phyloP scores from a whole-genome alignment of 345 rosid genomes.

The Theobroma cacao region DNA sequence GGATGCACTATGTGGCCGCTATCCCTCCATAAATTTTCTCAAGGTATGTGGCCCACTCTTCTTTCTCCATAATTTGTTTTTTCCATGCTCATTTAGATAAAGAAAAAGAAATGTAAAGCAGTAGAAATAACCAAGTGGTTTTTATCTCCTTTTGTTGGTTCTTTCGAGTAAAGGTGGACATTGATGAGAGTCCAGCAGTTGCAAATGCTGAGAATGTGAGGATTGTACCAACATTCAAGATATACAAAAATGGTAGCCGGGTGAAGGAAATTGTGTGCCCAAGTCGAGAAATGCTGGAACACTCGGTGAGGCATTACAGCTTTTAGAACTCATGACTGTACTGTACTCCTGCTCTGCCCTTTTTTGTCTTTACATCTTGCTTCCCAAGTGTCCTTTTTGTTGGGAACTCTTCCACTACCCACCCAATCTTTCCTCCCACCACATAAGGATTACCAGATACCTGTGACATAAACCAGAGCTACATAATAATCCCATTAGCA shows the following conservation, averaged over 20 bases:
- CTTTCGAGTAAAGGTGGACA: constrained; percentile 62
- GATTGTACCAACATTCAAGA: constrained; percentile 94
- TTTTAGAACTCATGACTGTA: constrained; percentile 44
- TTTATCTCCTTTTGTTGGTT: background rate
- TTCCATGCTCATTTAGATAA: background rate
- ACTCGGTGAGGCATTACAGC: constrained; percentile 94
- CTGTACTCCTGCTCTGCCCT: constrained; percentile 22
- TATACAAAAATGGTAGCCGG: constrained; percentile 74
- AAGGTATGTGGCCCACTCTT: constrained; percentile 45
- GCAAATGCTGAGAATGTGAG: constrained; percentile 77
- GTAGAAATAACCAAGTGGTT: background rate
- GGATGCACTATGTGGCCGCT: constrained; percentile 72
- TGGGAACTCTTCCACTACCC: constrained; percentile 32
- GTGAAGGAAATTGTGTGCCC: constrained; percentile 95
- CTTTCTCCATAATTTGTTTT: background rate
- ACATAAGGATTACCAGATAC: constrained; percentile 39
- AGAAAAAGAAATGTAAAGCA: background rate
- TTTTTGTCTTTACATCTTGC: constrained; percentile 15
- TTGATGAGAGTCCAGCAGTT: constrained; percentile 46
- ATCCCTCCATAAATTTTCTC: constrained; percentile 81
- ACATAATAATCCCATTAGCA: constrained; percentile 39
- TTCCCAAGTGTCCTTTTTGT: constrained; percentile 20
- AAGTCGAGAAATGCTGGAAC: constrained; percentile 79
- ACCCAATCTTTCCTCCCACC: constrained; percentile 23
- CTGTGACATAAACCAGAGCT: constrained; percentile 46